phyloP scores from a whole-genome alignment of 306 rosid genomes.

The Cucurbita ficifolia region DNA sequence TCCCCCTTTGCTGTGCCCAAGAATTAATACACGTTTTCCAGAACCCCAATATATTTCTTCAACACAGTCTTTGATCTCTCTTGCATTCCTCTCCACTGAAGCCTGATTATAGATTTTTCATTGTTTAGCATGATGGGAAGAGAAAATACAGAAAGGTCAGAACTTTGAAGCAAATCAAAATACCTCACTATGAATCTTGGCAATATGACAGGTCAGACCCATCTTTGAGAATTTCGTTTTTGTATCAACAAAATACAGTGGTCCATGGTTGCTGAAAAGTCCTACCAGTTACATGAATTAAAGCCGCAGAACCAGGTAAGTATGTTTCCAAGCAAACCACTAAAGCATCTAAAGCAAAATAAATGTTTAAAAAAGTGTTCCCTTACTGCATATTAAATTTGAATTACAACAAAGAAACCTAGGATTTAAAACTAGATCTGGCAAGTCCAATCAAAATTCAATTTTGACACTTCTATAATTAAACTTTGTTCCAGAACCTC shows the following conservation, averaged over 20 bases:
- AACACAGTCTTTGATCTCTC: slow-evolving; percentile 79
- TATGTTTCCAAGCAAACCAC: slow-evolving; percentile 2
- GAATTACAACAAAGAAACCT: background rate
- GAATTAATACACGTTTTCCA: slow-evolving; percentile 71
- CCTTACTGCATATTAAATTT: background rate
- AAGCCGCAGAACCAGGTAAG: background rate
- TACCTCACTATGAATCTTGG: slow-evolving; percentile 99
- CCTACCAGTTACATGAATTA: slow-evolving; percentile 31
- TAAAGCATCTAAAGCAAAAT: background rate
- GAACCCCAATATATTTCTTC: slow-evolving; percentile 99
- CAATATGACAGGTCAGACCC: slow-evolving; percentile 92
- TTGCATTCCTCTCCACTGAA: slow-evolving; percentile 92
- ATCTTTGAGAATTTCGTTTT: slow-evolving; percentile 72
- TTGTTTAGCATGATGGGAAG: slow-evolving; percentile 13
- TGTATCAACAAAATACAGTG: slow-evolving; percentile 78
- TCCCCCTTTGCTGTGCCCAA: slow-evolving; percentile 99
- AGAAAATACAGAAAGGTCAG: background rate
- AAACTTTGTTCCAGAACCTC: background rate
- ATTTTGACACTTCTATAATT: background rate
- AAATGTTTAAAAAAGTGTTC: background rate
- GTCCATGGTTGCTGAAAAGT: slow-evolving; percentile 95
- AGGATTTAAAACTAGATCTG: background rate
- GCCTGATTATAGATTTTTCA: slow-evolving; percentile 31
- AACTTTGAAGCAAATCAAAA: background rate
- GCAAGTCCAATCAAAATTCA: background rate